Evolutionary conservation across 495 filamentous ascomycete species (phyloP).

Genomic region (Neurospora sp.): DNA sequence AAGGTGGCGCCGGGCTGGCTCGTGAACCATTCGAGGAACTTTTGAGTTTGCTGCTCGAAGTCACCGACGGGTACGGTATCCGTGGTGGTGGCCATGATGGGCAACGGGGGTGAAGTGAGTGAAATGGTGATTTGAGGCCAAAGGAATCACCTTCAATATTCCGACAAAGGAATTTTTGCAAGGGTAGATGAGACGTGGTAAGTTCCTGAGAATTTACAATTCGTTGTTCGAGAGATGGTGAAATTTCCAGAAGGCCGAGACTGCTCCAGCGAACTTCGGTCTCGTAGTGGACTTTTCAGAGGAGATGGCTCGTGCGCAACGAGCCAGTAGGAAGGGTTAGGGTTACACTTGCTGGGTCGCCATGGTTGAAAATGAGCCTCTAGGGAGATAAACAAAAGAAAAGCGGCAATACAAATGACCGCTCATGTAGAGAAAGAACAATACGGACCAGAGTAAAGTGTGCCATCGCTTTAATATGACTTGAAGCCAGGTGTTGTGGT

Average conservation of each 20-base stretch:
- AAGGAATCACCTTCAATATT: background rate
- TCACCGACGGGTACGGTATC: background rate
- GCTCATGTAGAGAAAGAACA: too few relatives aligned
- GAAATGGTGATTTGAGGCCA: background rate
- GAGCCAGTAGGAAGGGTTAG: too few relatives aligned
- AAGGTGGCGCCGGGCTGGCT: conserved; percentile 36
- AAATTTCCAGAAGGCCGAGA: background rate
- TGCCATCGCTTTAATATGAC: too few relatives aligned
- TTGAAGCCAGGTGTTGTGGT: too few relatives aligned
- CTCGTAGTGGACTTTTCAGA: too few relatives aligned
- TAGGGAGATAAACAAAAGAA: too few relatives aligned
- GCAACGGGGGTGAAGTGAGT: background rate
- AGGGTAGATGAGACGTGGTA: background rate
- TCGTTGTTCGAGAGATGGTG: background rate
- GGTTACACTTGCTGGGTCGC: background rate
- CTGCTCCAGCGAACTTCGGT: background rate
- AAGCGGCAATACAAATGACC: too few relatives aligned
- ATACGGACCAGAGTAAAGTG: too few relatives aligned
- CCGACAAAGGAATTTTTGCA: background rate
- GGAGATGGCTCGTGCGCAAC: too few relatives aligned
- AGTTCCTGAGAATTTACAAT: background rate
- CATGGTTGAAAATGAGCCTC: too few relatives aligned
- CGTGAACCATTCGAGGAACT: conserved; percentile 36
- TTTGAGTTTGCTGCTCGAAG: conserved; percentile 25
- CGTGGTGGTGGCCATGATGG: background rate